Base-by-base conservation (phyloP, 2,329 filamentous ascomycete genomes). In the Seiridium cupressi region DNA sequence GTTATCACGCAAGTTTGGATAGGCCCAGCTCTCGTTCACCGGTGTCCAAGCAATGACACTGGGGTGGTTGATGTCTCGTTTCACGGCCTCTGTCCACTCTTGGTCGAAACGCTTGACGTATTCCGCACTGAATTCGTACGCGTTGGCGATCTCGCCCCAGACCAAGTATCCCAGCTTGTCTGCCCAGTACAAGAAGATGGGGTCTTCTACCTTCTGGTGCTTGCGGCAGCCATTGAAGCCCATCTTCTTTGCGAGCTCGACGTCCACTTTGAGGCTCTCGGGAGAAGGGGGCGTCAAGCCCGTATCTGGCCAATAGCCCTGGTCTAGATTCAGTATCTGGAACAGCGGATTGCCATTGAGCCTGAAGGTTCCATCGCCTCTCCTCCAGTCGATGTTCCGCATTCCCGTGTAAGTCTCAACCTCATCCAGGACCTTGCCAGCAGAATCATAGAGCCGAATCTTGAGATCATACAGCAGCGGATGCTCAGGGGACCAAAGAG, bases 41-140 rank as follows among this genome's bases (percentile, higher is more conserved):
- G 86, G 86, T 3, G 87, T 90, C 88, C 88, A 90, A 0, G 84
- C 83, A 5, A 90, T 78, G 32, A 90, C 76, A 6, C 78, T 84
- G 0, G 88, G 85, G 57, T 88, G 86, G 65, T 89, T 90, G 62
- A 89, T 84, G 66, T 89, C 87, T 26, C 88, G 74, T 67, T 80
- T 80, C 4, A 90, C 82, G 5, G 83, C 80, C 68, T 87, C 86
- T 1, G 77, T 76, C 88, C 88, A 90, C 67, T 90, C 88, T 55
- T 81, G 76, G 64, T 87, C 81, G 74, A 89, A 88, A 1, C 86
- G 77, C 32, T 83, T 78, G 6, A 83, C 77, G 63, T 87, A 88
- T 36, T 84, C 80, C 5, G 78, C 67, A 63, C 79, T 84, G 70
- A 88, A 89, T 60, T 84, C 79, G 67, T 89, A 90, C 1, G 84